Evolutionary conservation across 257 asterid genomes (phyloP).

Genomic region (Solanum corneliomulleri): DNA sequence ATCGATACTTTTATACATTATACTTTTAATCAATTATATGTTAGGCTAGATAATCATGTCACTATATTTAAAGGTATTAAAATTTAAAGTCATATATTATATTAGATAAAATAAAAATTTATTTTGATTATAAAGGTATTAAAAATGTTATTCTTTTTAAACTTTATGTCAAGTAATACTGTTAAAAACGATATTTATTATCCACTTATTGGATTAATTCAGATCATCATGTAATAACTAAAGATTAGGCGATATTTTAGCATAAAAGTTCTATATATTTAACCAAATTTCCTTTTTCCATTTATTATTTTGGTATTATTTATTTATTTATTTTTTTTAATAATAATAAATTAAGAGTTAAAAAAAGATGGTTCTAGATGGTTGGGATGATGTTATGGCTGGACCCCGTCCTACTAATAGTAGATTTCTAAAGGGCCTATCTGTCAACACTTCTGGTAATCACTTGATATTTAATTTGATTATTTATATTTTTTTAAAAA

Average conservation of each 20-base stretch:
- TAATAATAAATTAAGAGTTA: not conserved
- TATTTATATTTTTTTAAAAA: not conserved
- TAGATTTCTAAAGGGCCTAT: not conserved
- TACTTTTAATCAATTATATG: not conserved
- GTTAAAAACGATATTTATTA: not conserved
- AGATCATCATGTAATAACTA: not conserved
- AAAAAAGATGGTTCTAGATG: not conserved
- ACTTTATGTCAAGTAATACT: too few species aligned
- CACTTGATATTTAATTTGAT: not conserved
- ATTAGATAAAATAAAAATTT: too few species aligned
- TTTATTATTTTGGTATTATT: not conserved
- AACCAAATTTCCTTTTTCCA: not conserved
- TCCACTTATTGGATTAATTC: not conserved
- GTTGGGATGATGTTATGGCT: conserved; percentile 1
- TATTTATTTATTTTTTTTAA: not conserved
- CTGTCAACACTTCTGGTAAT: not conserved
- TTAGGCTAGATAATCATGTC: not conserved
- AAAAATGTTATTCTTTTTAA: too few species aligned
- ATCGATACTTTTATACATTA: too few species aligned
- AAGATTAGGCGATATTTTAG: not conserved
- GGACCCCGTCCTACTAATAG: not conserved
- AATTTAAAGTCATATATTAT: too few species aligned
- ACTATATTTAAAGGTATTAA: not conserved
- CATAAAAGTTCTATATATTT: not conserved
- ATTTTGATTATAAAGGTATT: too few species aligned